These are phyloP conservation scores for Prunus padus DNA, from an alignment of 306 rosid genomes.

Conservation along the genomic window DNA sequence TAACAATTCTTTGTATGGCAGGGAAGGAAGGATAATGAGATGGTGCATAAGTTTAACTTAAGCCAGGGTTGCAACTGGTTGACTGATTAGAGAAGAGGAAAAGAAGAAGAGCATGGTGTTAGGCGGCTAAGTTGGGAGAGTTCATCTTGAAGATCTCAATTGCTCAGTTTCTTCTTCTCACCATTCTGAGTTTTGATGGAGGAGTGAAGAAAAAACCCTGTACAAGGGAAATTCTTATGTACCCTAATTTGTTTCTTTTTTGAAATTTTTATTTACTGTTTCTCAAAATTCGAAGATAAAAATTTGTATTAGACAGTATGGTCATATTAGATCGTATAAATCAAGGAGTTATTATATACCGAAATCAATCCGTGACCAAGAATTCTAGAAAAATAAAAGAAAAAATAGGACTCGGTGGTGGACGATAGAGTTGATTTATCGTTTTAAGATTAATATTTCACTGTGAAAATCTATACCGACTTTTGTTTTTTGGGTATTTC, in stretches of 20 bases:
- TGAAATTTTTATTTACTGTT: background rate
- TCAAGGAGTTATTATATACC: background rate
- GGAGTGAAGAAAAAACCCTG: background rate
- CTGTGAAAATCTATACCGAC: background rate
- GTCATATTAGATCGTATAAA: background rate
- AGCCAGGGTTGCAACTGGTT: background rate
- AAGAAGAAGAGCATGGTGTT: background rate
- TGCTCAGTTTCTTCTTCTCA: background rate
- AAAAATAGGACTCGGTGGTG: too few species aligned
- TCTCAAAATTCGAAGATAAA: background rate
- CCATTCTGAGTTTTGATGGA: background rate
- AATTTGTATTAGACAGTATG: background rate
- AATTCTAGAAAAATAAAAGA: too few species aligned
- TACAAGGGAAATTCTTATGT: background rate
- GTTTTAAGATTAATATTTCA: background rate
- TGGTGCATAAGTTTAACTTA: background rate
- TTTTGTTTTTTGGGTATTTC: too few species aligned
- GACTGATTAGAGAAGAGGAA: slow-evolving; percentile 5
- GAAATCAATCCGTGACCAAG: too few species aligned
- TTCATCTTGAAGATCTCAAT: background rate
- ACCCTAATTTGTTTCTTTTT: background rate
- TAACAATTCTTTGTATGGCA: slow-evolving; percentile 33
- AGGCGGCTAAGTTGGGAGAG: background rate
- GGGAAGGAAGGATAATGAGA: slow-evolving; percentile 37
- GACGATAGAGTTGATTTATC: background rate